Percentiles rank a stretch among this genome's conserved stretches.
These are phyloP conservation scores for Pseudogymnoascus sp. DNA, from an alignment of 2,329 filamentous ascomycete species.

Conservation along the genomic window DNA sequence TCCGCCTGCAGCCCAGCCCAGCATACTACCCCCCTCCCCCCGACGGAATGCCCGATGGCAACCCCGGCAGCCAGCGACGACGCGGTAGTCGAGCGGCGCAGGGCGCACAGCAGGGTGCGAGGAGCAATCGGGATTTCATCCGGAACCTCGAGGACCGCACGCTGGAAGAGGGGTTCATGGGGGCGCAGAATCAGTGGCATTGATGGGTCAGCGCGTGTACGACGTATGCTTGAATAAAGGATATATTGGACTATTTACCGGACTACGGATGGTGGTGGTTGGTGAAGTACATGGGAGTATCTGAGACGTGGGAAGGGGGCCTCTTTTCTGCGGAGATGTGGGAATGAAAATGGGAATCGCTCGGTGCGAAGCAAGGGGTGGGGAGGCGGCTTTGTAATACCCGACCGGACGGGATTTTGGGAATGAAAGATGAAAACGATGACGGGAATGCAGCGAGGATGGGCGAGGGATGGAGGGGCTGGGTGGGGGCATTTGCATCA, in stretches of 20 bases:
- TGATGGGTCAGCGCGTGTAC: conserved; percentile 36
- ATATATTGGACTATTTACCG: conserved; percentile 7
- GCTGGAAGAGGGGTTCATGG: conserved; percentile 84
- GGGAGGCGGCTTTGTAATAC: conserved; percentile 4
- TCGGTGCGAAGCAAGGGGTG: background rate
- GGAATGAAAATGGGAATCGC: background rate
- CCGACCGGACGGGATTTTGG: background rate
- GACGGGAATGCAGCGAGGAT: background rate
- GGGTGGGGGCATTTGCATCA: conserved; percentile 3
- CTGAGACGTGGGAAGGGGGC: background rate
- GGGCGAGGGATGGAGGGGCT: background rate
- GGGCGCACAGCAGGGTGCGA: conserved; percentile 41
- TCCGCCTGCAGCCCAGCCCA: conserved; percentile 87
- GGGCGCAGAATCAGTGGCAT: conserved; percentile 54
- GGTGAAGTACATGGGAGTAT: background rate
- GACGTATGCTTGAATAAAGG: conserved; percentile 2
- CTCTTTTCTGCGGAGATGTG: background rate
- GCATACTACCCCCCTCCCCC: conserved; percentile 93
- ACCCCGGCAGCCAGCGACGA: conserved; percentile 52
- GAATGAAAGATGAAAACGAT: background rate
- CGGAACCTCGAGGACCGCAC: conserved; percentile 90
- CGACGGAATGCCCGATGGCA: conserved; percentile 67
- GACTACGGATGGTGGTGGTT: background rate
- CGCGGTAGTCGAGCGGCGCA: conserved; percentile 66
- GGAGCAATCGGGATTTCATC: conserved; percentile 78